Evolutionary conservation across 352 stramenopile genomes (phyloP), one percentile per base, ranked within the genome.

Genomic region (Achlya hypogyna): DNA sequence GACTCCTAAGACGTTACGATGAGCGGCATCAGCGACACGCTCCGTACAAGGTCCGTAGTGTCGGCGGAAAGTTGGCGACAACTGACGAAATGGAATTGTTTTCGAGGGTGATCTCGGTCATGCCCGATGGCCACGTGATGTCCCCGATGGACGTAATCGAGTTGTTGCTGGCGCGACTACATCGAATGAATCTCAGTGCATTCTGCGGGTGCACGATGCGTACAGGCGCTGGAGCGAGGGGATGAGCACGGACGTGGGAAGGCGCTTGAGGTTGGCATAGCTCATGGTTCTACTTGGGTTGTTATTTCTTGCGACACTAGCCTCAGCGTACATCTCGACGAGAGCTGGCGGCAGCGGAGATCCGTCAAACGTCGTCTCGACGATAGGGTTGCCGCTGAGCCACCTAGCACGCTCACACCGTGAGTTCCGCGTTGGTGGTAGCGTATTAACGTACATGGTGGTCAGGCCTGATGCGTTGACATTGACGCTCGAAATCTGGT

Each of bases 31-130:
- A 47, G 51, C 10, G n/a, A 43, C 25, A 20, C 4, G 10, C 10
- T 2, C 1, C 54, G 25, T 63, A 63, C 54, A 63, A 20, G 27
- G 27, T 49, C 8, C 28, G 6, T n/a, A 63, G 12, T 4, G 25
- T 52, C 1, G 35, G 5, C 14, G 54, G 54, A 49, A 63, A 63
- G 31, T 63, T 63, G 27, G 54, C 54, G 16, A 29, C 34, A 9
- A 63, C 16, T 53, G 29, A 9, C 23, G 54, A 49, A 38, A 63
- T 27, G 5, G 54, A 47, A 32, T 63, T 63, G 54, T 63, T 47
- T 63, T 63, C 27, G 18, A 63, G 31, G 23, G 54, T 49, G 3
- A 63, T 38, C 16, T 63, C 34, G n/a, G 54, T 49, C 54, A 63
- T 49, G 16, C 27, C n/a, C 22, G n/a, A 12, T 34, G 54, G 54